These are phyloP conservation scores for Umbelopsis sp. DNA, from an alignment of 192 early-diverging fungal genomes.

Conservation along the genomic window DNA sequence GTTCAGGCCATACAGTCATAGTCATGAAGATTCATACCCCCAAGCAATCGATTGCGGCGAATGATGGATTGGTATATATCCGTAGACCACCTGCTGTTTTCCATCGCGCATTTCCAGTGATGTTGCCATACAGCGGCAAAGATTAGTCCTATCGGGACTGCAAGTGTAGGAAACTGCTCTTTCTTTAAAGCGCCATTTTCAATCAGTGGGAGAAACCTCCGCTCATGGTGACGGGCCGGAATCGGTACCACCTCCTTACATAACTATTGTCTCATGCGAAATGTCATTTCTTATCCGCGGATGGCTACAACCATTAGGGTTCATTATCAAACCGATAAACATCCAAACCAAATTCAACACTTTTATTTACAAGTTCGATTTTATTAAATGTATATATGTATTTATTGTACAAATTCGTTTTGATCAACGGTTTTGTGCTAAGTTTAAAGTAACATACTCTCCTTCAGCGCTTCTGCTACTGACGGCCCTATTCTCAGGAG, in stretches of 20 bases:
- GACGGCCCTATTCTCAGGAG: not conserved
- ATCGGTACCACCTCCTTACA: not conserved
- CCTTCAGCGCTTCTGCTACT: conserved; percentile 2
- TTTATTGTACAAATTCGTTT: conserved; percentile 8
- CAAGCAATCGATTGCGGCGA: too few species aligned
- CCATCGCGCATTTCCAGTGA: too few species aligned
- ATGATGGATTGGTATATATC: too few species aligned
- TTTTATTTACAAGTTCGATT: conserved; percentile 6
- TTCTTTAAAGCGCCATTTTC: too few species aligned
- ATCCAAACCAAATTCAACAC: not conserved
- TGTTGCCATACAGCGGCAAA: too few species aligned
- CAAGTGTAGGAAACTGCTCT: too few species aligned
- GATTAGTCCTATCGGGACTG: too few species aligned
- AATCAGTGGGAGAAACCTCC: too few species aligned
- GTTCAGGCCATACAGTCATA: too few species aligned
- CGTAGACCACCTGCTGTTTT: too few species aligned
- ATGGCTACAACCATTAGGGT: conserved; percentile 6
- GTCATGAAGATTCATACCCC: too few species aligned
- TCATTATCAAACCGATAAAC: not conserved
- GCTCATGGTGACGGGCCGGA: not conserved
- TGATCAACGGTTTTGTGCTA: not conserved
- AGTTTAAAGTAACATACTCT: conserved; percentile 4
- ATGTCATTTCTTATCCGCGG: conserved; percentile 6
- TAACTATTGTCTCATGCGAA: not conserved
- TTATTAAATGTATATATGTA: conserved; percentile 3